A percentile compares a stretch with the other conserved stretches of the same genome.
Evolutionary conservation across 495 filamentous ascomycete genomes (phyloP).

Genomic region (Neurospora tetrasperma): DNA sequence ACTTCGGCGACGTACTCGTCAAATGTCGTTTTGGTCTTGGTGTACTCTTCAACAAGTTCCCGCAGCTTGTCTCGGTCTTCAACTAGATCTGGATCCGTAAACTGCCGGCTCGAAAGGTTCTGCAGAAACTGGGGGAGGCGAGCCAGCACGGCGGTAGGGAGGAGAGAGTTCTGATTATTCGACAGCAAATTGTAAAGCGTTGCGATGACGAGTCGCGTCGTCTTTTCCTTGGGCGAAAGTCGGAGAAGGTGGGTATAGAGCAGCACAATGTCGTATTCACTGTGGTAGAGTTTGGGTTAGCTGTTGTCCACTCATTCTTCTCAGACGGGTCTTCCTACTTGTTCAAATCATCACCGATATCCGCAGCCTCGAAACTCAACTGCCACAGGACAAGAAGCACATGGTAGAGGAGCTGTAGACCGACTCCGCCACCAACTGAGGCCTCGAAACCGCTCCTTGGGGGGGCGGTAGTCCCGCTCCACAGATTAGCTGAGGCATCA

Average conservation of each 20-base stretch:
- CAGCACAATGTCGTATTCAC: constrained; percentile 84
- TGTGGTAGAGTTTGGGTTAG: constrained; percentile 22
- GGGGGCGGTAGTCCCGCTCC: constrained; percentile 51
- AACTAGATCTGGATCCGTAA: constrained; percentile 79
- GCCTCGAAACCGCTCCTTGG: constrained; percentile 46
- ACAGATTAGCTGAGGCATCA: constrained; percentile 54
- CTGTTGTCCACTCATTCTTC: constrained; percentile 9
- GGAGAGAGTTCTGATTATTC: constrained; percentile 64
- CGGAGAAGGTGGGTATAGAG: constrained; percentile 84
- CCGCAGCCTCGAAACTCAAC: constrained; percentile 77
- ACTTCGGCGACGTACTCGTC: constrained; percentile 91
- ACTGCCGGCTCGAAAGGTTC: constrained; percentile 71
- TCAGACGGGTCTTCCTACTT: constrained; percentile 45
- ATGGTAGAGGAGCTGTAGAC: constrained; percentile 89
- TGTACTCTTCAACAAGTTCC: constrained; percentile 83
- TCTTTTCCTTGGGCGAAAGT: constrained; percentile 95
- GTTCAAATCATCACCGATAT: constrained; percentile 79
- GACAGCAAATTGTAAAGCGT: constrained; percentile 77
- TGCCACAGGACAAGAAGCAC: constrained; percentile 91
- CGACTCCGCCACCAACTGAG: constrained; percentile 68
- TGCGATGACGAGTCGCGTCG: constrained; percentile 79
- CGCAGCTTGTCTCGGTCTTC: constrained; percentile 71
- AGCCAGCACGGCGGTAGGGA: constrained; percentile 71
- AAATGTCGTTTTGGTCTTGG: constrained; percentile 92
- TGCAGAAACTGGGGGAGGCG: constrained; percentile 71